phyloP scores from a whole-genome alignment of 2,329 filamentous ascomycete genomes.

The Nothophaeocryptopus gaeumannii region DNA sequence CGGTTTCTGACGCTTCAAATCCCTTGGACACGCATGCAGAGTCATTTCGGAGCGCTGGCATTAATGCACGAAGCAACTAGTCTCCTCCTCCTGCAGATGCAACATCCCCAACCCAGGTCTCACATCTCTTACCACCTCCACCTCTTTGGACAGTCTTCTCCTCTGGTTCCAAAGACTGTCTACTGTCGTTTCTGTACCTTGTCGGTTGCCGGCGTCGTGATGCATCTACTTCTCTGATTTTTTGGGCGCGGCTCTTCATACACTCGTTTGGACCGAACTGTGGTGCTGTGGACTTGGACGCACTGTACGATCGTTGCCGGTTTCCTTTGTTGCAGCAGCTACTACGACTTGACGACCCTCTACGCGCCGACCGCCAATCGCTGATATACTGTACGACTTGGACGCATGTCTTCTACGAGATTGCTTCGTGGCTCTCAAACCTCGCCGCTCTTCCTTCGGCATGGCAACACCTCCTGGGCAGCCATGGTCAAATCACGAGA shows the following conservation, averaged over 20 bases:
- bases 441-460: constrained; percentile 34
- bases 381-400: constrained; percentile 28
- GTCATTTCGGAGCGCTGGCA: constrained; percentile 17
- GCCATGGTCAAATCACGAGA: constrained; percentile 48
- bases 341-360: constrained; percentile 28
- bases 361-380: constrained; percentile 28
- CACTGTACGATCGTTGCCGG: constrained; percentile 20
- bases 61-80: constrained; percentile 14
- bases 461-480: constrained; percentile 45
- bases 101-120: constrained; percentile 22
- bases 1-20: no score
- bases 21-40: no score
- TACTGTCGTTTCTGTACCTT: constrained; percentile 20
- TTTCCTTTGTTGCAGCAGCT: constrained; percentile 29
- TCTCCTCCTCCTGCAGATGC: constrained; percentile 23
- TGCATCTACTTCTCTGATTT: constrained; percentile 28
- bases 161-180: constrained; percentile 20
- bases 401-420: constrained; percentile 32
- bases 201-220: constrained; percentile 25
- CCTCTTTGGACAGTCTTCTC: constrained; percentile 18
- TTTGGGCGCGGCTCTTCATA: constrained; percentile 30
- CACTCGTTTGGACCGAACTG: constrained; percentile 30
- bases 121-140: constrained; percentile 26
- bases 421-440: constrained; percentile 26
- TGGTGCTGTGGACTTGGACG: constrained; percentile 14